Evolutionary conservation across 768 basidiomycete species (phyloP), one percentile per base, ranked within the genome.

Genomic region (Lentinula guzmanii): DNA sequence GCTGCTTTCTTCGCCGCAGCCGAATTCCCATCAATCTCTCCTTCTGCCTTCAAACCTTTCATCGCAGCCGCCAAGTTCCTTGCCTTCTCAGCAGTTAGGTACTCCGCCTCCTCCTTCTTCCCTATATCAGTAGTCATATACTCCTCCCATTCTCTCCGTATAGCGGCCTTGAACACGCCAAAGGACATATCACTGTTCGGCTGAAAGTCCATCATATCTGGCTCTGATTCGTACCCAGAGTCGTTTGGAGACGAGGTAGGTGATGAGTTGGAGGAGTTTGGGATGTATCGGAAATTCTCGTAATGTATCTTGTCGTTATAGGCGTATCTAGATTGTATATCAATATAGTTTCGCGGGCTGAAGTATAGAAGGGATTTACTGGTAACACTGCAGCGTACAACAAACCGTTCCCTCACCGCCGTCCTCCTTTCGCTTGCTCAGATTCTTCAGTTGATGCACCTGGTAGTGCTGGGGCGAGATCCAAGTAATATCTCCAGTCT

Each of bases 401-500:
- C 54, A 56, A 7, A 56, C 54, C 37, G 31, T 56, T 13, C 54
- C 54, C 54, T 56, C 54, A 9, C 46, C 46, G 9, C 46, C 46
- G 9, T 48, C 46, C 21, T 48, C 46, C 46, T 48, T 48, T 4
- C 46, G 18, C 37, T 33, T 56, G 39, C 43, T 59, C 21, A 46
- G 28, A 41, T 59, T 59, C 7, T 31, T 34, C 51, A 67, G 54
- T 55, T 61, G 63, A 58, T 65, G 65, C 33, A 67, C 59, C 59
- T 67, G 66, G 43, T 66, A 67, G 65, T 62, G 63, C 11, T 67
- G 51, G 4, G 62, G 64, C 28, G 52, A 60, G 24, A 67, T 37
- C 66, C 66, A 67, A 15, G 66, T 67, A 31, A 67, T 52, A 51
- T 65, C 62, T 3, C 65, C 63, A 21, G 64, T 64, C 31, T 62